phyloP scores from a whole-genome alignment of 371 early-diverging fungal species.

The Circinella umbellata region DNA sequence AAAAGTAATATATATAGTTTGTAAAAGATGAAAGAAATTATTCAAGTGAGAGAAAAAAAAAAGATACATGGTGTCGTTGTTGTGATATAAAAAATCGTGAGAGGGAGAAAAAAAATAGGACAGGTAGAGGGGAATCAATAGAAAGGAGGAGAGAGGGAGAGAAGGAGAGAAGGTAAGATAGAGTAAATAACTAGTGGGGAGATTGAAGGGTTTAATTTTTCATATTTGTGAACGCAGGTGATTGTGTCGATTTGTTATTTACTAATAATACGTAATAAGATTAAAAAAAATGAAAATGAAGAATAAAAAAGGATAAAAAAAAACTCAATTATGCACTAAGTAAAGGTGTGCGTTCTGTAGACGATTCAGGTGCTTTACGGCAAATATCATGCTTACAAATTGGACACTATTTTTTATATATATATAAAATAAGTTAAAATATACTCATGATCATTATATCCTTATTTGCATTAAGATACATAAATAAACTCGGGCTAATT shows the following conservation, averaged over 20 bases:
- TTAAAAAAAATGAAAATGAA: neutral
- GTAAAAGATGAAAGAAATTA: too few relatives aligned
- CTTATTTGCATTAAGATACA: too few relatives aligned
- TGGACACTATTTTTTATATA: constrained; percentile 39
- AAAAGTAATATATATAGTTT: too few relatives aligned
- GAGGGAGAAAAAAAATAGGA: neutral
- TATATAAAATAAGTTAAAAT: neutral
- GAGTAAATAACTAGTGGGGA: too few relatives aligned
- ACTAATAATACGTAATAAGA: neutral
- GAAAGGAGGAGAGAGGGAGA: neutral
- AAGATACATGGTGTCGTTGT: neutral
- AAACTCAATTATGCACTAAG: constrained; percentile 31
- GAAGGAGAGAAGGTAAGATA: too few relatives aligned
- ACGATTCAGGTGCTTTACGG: constrained; percentile 29
- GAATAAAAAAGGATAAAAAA: neutral
- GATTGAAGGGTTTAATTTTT: too few relatives aligned
- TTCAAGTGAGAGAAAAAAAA: too few relatives aligned
- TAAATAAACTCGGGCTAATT: too few relatives aligned
- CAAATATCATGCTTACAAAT: constrained; percentile 55
- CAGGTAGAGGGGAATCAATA: neutral
- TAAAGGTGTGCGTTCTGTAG: constrained; percentile 49
- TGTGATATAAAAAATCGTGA: neutral
- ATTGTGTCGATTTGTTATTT: too few relatives aligned
- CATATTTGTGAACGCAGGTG: too few relatives aligned
- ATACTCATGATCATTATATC: too few relatives aligned